Percentiles rank a stretch among this genome's conserved stretches.
These are phyloP conservation scores for Dictyostelium capitatum DNA, from an alignment of 78 protist species.

Conservation along the genomic window DNA sequence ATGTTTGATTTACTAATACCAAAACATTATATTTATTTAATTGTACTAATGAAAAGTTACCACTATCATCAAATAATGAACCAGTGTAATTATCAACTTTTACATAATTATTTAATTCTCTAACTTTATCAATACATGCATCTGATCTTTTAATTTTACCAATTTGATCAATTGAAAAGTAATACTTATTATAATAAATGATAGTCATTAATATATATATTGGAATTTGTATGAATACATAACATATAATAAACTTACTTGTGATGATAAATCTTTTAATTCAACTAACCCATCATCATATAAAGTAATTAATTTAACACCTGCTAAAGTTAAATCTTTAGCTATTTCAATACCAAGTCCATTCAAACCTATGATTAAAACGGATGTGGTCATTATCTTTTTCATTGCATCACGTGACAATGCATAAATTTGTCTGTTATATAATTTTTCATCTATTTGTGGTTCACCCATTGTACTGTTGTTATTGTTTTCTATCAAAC, in stretches of 20 bases:
- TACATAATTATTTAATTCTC: conserved; percentile 96
- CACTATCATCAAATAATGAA: conserved; percentile 31
- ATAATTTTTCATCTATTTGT: conserved; percentile 80
- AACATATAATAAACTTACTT: conserved; percentile 39
- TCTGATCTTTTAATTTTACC: conserved; percentile 85
- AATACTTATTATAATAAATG: conserved; percentile 87
- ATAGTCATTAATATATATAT: neutral
- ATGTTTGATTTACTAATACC: conserved; percentile 75
- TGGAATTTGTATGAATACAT: no score
- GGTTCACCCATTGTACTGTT: neutral
- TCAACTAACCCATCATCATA: conserved; percentile 85
- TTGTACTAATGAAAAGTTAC: neutral
- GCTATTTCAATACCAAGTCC: conserved; percentile 99
- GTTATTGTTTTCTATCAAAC: neutral
- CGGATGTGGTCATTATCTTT: conserved; percentile 76
- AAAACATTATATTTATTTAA: conserved; percentile 63
- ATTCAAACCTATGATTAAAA: conserved; percentile 94
- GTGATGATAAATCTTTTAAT: conserved; percentile 85
- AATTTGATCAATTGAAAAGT: conserved; percentile 90
- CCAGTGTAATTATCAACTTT: conserved; percentile 46
- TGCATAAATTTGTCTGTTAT: conserved; percentile 88
- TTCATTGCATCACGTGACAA: conserved; percentile 93
- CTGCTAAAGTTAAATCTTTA: conserved; percentile 98
- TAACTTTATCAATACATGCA: conserved; percentile 78
- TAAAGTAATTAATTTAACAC: conserved; percentile 95